Conservation (phyloP, 345 rosid species). For the Trapa bicornis region DNA sequence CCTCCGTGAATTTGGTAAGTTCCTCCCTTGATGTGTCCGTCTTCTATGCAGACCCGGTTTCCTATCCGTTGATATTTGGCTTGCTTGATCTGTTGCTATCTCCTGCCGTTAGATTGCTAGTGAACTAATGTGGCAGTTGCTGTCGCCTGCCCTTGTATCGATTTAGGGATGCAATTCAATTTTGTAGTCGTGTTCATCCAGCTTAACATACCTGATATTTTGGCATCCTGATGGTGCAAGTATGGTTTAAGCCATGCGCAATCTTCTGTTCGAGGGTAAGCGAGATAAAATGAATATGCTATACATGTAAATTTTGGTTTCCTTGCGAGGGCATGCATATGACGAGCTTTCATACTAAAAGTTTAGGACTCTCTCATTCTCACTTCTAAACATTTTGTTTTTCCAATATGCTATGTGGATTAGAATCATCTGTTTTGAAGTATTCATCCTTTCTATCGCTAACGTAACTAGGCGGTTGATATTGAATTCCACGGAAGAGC, state of each 20-base stretch:
- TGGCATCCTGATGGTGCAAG: not conserved
- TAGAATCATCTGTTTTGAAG: not conserved
- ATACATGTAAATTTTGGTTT: not conserved
- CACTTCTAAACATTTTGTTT: not conserved
- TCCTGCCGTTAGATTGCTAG: not conserved
- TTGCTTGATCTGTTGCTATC: not conserved
- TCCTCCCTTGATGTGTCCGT: not conserved
- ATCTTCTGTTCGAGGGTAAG: not conserved
- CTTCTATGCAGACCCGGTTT: conserved; percentile 40
- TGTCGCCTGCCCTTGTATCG: not conserved
- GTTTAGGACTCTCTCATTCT: not conserved
- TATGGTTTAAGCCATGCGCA: not conserved
- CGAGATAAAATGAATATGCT: not conserved
- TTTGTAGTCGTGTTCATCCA: not conserved
- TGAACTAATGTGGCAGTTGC: not conserved
- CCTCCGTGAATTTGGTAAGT: conserved; percentile 86
- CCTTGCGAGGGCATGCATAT: not conserved
- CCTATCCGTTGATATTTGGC: conserved; percentile 5
- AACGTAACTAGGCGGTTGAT: not conserved
- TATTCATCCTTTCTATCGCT: not conserved
- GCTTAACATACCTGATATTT: not conserved
- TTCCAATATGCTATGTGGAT: not conserved
- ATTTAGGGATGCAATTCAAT: not conserved
- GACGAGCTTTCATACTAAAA: not conserved
- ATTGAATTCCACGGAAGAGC: not conserved